A percentile compares a stretch with the other conserved stretches of the same genome.
These are phyloP conservation scores for Saururus chinensis DNA, from an alignment of 164 flowering plant species.

Conservation along the genomic window DNA sequence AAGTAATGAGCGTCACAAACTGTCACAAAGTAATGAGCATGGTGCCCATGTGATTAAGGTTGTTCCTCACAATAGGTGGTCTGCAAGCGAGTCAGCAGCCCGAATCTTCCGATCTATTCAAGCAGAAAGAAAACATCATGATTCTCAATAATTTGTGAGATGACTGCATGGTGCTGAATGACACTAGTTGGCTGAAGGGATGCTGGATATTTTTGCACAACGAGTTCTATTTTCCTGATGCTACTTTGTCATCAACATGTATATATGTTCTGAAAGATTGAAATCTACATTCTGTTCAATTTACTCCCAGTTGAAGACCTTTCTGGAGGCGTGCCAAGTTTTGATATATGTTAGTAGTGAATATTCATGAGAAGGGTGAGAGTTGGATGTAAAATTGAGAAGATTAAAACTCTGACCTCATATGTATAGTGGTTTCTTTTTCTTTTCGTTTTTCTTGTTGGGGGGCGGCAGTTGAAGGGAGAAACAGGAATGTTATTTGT, in stretches of 20 bases:
- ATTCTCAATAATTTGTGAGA: conserved; percentile 15
- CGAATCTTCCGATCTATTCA: conserved; percentile 76
- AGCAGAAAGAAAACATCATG: conserved; percentile 57
- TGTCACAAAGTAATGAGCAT: conserved; percentile 15
- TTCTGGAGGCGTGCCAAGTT: not conserved
- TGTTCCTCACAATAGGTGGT: conserved; percentile 63
- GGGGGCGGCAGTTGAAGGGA: no score
- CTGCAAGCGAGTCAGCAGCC: conserved; percentile 74
- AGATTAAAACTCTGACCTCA: no score
- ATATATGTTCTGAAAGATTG: not conserved
- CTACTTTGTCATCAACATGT: not conserved
- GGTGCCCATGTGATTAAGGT: conserved; percentile 59
- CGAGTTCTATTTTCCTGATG: not conserved
- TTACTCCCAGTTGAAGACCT: not conserved
- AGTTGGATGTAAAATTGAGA: no score
- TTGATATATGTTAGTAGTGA: not conserved
- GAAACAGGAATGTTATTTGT: no score
- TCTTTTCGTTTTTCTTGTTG: no score
- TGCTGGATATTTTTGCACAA: not conserved
- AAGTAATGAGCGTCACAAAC: conserved; percentile 19
- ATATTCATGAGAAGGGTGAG: no score
- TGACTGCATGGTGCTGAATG: not conserved
- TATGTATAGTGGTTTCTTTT: no score
- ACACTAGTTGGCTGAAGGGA: not conserved
- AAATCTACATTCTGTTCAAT: not conserved